Conservation (phyloP, 2,329 filamentous ascomycete genomes). For the Hortaea werneckii region DNA sequence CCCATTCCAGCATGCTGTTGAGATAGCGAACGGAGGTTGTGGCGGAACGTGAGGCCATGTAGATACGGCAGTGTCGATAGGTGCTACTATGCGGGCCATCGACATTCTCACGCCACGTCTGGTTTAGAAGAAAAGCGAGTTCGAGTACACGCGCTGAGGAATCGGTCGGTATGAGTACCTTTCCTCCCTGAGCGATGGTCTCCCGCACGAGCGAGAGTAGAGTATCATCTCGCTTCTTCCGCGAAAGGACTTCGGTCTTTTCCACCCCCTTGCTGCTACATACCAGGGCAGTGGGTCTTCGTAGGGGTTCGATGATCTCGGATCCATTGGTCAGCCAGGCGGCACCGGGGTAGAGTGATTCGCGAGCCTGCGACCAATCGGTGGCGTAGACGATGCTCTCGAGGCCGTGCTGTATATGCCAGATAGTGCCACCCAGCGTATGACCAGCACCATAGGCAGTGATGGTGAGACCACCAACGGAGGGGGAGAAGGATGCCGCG, state of each 20-base stretch:
- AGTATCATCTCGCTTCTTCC: conserved; percentile 74
- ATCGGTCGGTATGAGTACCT: conserved; percentile 86
- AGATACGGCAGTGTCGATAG: conserved; percentile 50
- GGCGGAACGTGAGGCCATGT: conserved; percentile 75
- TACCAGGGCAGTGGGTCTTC: conserved; percentile 85
- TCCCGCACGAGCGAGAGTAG: conserved; percentile 72
- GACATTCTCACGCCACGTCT: conserved; percentile 62
- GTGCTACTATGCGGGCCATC: conserved; percentile 28
- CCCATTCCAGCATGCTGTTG: conserved; percentile 96
- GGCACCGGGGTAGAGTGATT: conserved; percentile 87
- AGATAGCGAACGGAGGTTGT: conserved; percentile 84
- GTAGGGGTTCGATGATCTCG: conserved; percentile 85
- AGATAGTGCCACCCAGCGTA: conserved; percentile 92
- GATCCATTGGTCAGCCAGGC: conserved; percentile 82
- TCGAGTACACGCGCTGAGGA: conserved; percentile 92
- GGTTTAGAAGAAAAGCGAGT: conserved; percentile 82
- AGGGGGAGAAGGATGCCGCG: conserved; percentile 76
- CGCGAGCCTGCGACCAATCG: conserved; percentile 95
- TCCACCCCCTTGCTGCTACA: conserved; percentile 80
- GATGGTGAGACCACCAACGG: conserved; percentile 81
- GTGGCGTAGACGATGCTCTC: conserved; percentile 97
- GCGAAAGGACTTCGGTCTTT: conserved; percentile 51
- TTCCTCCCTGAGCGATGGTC: conserved; percentile 72
- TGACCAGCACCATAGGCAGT: conserved; percentile 96
- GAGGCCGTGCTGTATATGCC: conserved; percentile 94